Evolutionary conservation across 805 yeast genomes (phyloP).

Genomic region (Kuraishia cidri): DNA sequence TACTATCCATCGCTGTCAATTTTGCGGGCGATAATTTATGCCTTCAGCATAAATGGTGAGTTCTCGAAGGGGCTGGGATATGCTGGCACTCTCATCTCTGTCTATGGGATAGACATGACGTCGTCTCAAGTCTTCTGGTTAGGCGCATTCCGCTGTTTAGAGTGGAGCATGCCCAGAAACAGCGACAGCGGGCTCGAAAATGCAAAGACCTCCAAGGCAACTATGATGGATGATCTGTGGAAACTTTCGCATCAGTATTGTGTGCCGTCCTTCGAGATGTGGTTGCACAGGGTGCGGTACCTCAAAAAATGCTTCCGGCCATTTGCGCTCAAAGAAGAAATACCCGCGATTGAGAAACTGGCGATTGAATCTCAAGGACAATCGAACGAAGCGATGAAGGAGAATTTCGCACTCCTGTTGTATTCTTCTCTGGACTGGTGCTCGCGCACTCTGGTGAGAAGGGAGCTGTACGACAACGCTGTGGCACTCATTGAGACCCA

Average conservation of each 20-base stretch:
- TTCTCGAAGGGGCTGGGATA: slow-evolving; percentile 16
- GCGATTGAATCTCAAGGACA: too few relatives aligned
- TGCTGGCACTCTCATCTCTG: slow-evolving; percentile 12
- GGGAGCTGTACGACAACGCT: too few relatives aligned
- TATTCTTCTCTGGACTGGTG: too few relatives aligned
- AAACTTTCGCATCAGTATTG: neutral
- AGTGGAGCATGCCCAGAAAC: too few relatives aligned
- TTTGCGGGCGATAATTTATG: slow-evolving; percentile 16
- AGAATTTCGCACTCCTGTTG: too few relatives aligned
- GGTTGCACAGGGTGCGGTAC: neutral
- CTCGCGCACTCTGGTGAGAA: too few relatives aligned
- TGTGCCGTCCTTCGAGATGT: neutral
- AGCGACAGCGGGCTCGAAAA: too few relatives aligned
- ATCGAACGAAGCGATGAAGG: too few relatives aligned
- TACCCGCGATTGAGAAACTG: too few relatives aligned
- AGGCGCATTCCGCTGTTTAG: slow-evolving; percentile 13
- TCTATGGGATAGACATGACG: slow-evolving; percentile 10
- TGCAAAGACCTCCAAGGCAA: slow-evolving; percentile 14
- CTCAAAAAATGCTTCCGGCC: too few relatives aligned
- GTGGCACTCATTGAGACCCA: too few relatives aligned
- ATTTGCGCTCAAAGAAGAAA: too few relatives aligned
- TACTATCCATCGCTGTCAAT: slow-evolving; percentile 15
- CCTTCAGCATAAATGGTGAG: slow-evolving; percentile 19
- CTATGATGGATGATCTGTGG: slow-evolving; percentile 10
- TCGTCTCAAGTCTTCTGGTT: slow-evolving; percentile 16